These are phyloP conservation scores for Yamadazyma dendronema DNA, from an alignment of 1,139 yeast species.

Conservation along the genomic window DNA sequence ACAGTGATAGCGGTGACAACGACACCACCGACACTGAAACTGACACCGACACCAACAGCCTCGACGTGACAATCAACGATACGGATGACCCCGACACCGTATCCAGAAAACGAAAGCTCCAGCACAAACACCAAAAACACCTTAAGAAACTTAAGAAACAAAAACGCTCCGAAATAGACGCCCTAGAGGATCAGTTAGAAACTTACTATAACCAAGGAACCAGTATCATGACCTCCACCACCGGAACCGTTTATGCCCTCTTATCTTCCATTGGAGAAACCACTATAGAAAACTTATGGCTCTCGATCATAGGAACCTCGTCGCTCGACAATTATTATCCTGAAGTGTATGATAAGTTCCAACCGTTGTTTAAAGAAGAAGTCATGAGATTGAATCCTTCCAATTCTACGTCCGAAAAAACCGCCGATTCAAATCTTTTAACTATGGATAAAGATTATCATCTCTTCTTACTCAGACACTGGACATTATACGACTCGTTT, in stretches of 20 bases:
- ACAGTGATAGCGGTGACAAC: slow-evolving; percentile 6
- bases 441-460: slow-evolving; percentile 82
- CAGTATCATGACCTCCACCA: slow-evolving; percentile 68
- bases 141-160: slow-evolving; percentile 31
- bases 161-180: slow-evolving; percentile 25
- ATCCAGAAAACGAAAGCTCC: slow-evolving; percentile 27
- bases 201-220: slow-evolving; percentile 83
- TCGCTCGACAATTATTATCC: slow-evolving; percentile 77
- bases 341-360: slow-evolving; percentile 68
- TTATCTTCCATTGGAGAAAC: slow-evolving; percentile 69
- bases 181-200: slow-evolving; percentile 65
- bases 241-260: slow-evolving; percentile 78
- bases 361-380: slow-evolving; percentile 79
- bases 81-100: slow-evolving; percentile 34
- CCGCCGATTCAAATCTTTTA: slow-evolving; percentile 65
- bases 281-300: slow-evolving; percentile 70
- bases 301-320: slow-evolving; percentile 84
- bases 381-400: slow-evolving; percentile 63
- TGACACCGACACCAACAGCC: slow-evolving; percentile 34
- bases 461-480: slow-evolving; percentile 82
- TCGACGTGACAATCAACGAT: too few relatives aligned
- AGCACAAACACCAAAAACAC: slow-evolving; percentile 23
- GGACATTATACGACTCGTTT: slow-evolving; percentile 91
- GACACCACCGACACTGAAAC: slow-evolving; percentile 37
- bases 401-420: slow-evolving; percentile 30